Evolutionary conservation across 2,329 filamentous ascomycete genomes (phyloP), one percentile per base, ranked within the genome.

Genomic region (Stachybotrys chlorohalonatus): DNA sequence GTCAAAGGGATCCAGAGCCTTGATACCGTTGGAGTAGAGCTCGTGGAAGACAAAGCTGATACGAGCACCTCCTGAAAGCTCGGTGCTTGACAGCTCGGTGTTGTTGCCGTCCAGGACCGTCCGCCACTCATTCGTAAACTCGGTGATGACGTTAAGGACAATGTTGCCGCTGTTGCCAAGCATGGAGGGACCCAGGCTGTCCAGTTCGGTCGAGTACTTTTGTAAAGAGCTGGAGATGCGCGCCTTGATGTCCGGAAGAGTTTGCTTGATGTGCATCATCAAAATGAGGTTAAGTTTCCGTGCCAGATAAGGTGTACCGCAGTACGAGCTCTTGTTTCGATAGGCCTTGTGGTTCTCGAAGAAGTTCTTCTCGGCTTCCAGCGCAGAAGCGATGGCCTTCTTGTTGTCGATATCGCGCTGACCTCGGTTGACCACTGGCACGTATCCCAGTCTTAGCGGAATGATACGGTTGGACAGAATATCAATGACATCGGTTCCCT

Each of bases 251-350:
- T 99, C 94, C 47, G 94, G 94, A 13, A 99, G 82, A 1, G 94
- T 99, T 77, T 99, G 93, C 76, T 99, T 99, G 79, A 99, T 99
- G 78, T 99, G 94, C 94, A 99, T 99, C 93, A 99, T 97, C 63
- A 99, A 82, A 68, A 99, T 97, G 66, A 99, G 80, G 74, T 99
- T 99, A 57, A 99, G 83, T 75, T 99, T 99, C 63, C 93, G 86
- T 5, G 94, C 94, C 57, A 99, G 79, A 68, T 99, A 99, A 5
- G 94, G 94, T 3, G 94, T 99, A 71, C 94, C 94, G 73, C 94
- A 99, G 80, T 99, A 99, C 6, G 92, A 89, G 68, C 90, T 92
- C 84, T 99, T 99, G 76, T 97, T 99, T 57, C 92, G 84, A 74
- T 99, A 99, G 39, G 94, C 93, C 76, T 95, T 95, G 82, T 99